A percentile compares a stretch with the other conserved stretches of the same genome.
Conservation (phyloP, 2,329 filamentous ascomycete genomes). For the Fusarium keratoplasticum region DNA sequence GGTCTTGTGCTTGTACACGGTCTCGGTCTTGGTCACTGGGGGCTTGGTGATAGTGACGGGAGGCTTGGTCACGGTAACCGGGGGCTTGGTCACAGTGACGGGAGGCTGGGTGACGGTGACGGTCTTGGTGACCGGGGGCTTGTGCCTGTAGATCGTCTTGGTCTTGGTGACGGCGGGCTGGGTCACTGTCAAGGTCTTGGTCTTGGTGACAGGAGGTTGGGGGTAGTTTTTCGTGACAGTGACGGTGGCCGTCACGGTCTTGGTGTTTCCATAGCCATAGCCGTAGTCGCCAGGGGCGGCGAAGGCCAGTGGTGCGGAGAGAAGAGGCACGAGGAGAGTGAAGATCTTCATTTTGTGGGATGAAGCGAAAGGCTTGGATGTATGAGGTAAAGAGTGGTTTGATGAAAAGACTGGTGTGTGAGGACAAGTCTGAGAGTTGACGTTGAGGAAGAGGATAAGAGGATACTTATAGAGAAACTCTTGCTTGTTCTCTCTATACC, state of each 20-base stretch:
- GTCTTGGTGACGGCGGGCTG: constrained; percentile 1
- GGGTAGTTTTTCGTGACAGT: constrained; percentile 23
- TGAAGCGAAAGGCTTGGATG: constrained; percentile 13
- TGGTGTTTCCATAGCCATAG: constrained; percentile 11
- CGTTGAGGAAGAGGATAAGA: not conserved
- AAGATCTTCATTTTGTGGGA: constrained; percentile 29
- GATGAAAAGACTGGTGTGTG: constrained; percentile 2
- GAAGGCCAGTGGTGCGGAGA: constrained; percentile 18
- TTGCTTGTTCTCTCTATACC: not conserved
- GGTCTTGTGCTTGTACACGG: not conserved
- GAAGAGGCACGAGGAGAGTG: constrained; percentile 17
- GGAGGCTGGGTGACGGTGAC: not conserved
- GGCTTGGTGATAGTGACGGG: not conserved
- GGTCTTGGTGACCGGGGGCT: not conserved
- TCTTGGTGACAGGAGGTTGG: constrained; percentile 1
- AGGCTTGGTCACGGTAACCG: not conserved
- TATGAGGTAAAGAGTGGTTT: not conserved
- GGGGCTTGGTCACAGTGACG: not conserved
- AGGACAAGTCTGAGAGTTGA: not conserved
- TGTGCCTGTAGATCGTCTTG: not conserved
- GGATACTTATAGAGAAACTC: not conserved
- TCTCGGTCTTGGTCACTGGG: not conserved
- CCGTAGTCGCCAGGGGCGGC: constrained; percentile 20
- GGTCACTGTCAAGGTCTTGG: not conserved
- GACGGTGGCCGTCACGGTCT: constrained; percentile 30